Percentiles rank a stretch among this genome's conserved stretches.
These are phyloP conservation scores for Cyamopsis tetragonoloba DNA, from an alignment of 306 rosid species.

Conservation along the genomic window DNA sequence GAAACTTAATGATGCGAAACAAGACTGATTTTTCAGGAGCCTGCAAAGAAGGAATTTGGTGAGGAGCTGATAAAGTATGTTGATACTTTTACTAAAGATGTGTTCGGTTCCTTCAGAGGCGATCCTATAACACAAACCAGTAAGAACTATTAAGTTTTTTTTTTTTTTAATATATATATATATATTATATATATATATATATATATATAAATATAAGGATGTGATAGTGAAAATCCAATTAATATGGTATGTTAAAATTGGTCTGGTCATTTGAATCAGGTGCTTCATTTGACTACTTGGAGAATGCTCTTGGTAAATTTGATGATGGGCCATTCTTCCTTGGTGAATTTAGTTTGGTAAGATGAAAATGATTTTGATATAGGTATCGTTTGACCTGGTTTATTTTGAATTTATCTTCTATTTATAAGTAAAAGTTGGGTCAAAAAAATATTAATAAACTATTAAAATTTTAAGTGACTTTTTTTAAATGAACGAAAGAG, in stretches of 20 bases:
- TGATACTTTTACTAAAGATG: conserved; percentile 31
- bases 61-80: conserved; percentile 42
- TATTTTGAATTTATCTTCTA: no score
- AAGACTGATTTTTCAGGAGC: conserved; percentile 43
- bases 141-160: no score
- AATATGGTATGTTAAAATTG: background rate
- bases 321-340: conserved; percentile 64
- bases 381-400: no score
- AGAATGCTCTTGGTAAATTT: conserved; percentile 50
- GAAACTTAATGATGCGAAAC: no score
- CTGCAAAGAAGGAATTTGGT: conserved; percentile 37
- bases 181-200: no score
- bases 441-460: no score
- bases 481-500: no score
- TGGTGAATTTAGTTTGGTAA: conserved; percentile 59
- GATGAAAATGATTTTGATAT: no score
- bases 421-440: no score
- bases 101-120: conserved; percentile 28
- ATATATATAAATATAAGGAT: background rate
- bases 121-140: conserved; percentile 20
- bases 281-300: conserved; percentile 58
- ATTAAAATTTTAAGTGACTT: no score
- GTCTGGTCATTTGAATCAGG: conserved; percentile 29
- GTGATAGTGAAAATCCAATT: background rate
- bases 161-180: no score